These are phyloP conservation scores for Podospora sp. DNA, from an alignment of 495 filamentous ascomycete species.

Conservation along the genomic window DNA sequence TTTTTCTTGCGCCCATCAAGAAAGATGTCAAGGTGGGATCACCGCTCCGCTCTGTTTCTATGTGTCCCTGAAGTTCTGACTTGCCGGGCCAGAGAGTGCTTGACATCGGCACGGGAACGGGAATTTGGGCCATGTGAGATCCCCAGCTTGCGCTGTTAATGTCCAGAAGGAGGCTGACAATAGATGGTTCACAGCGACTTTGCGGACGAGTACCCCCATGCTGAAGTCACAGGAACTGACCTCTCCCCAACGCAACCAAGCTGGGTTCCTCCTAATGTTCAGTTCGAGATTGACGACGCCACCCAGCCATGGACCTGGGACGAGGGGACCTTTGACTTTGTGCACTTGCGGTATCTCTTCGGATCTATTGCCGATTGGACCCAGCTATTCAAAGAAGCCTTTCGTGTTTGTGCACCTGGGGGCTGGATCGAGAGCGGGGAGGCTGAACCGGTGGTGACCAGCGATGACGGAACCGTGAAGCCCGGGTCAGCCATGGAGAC, in stretches of 20 bases:
- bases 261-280: neutral
- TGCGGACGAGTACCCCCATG: slow-evolving; percentile 28
- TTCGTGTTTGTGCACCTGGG: neutral
- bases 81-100: neutral
- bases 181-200: slow-evolving; percentile 44
- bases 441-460: neutral
- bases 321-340: neutral
- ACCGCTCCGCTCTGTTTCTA: neutral
- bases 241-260: slow-evolving; percentile 7
- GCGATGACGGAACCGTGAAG: slow-evolving; percentile 2
- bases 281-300: slow-evolving; percentile 2
- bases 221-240: neutral
- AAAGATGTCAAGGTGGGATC: neutral
- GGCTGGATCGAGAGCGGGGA: neutral
- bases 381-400: neutral
- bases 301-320: neutral
- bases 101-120: slow-evolving; percentile 1
- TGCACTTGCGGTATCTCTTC: neutral
- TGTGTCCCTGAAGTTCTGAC: neutral
- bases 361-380: neutral
- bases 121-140: slow-evolving; percentile 17
- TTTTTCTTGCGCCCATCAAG: slow-evolving; percentile 2
- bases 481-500: neutral
- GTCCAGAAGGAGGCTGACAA: neutral
- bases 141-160: neutral